Conservation (phyloP, 2,329 filamentous ascomycete species). For the Biscogniauxia mediterranea region DNA sequence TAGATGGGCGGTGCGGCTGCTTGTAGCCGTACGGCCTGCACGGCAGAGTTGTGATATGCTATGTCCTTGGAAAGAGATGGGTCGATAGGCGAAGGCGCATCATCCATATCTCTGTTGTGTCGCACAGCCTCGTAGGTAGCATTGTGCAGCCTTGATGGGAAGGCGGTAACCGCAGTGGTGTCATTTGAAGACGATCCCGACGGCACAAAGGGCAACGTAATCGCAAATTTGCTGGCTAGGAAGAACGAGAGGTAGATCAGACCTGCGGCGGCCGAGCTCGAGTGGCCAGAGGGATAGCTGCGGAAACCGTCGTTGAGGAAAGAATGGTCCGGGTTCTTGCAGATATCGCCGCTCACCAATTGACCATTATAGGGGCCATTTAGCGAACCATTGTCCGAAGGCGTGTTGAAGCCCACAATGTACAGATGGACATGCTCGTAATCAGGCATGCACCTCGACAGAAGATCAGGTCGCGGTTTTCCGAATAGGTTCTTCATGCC, state of each 20-base stretch:
- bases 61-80: conserved; percentile 31
- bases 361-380: conserved; percentile 53
- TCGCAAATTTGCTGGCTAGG: conserved; percentile 77
- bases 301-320: conserved; percentile 79
- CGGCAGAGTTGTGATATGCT: conserved; percentile 36
- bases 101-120: conserved; percentile 30
- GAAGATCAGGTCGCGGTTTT: conserved; percentile 75
- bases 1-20: conserved; percentile 82
- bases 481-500: conserved; percentile 78
- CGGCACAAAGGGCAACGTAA: conserved; percentile 68
- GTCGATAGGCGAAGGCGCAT: conserved; percentile 30
- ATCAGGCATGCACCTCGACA: conserved; percentile 77
- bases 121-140: conserved; percentile 37
- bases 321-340: conserved; percentile 59
- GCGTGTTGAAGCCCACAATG: conserved; percentile 50
- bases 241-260: conserved; percentile 85
- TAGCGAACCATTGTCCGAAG: conserved; percentile 30
- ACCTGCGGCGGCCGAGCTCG: conserved; percentile 74
- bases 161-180: conserved; percentile 58
- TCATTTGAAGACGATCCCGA: conserved; percentile 46
- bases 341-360: conserved; percentile 76
- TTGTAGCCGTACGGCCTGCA: conserved; percentile 61
- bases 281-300: conserved; percentile 77
- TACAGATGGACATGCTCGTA: conserved; percentile 58
- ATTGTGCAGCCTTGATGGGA: conserved; percentile 64